These are phyloP conservation scores for Stentor coeruleus DNA, from an alignment of 73 alveolate species.

Conservation along the genomic window DNA sequence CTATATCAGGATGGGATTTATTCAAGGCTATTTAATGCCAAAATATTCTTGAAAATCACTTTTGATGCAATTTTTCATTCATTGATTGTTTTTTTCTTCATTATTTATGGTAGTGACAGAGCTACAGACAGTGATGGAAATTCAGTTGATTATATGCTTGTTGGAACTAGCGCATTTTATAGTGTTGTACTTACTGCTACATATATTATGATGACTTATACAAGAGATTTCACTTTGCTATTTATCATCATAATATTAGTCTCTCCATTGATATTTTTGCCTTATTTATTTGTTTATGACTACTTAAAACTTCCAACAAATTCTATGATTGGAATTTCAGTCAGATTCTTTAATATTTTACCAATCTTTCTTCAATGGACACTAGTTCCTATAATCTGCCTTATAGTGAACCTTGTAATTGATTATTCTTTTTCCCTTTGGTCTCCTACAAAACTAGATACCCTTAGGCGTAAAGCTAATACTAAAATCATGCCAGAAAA, in stretches of 20 bases:
- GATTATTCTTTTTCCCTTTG: background rate
- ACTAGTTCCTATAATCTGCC: background rate
- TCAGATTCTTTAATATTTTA: background rate
- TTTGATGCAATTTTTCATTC: slow-evolving; percentile 2
- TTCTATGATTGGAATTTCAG: background rate
- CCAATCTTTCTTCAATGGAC: background rate
- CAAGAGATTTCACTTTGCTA: background rate
- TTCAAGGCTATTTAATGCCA: background rate
- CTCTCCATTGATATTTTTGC: background rate
- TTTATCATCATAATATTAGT: background rate
- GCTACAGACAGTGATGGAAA: background rate
- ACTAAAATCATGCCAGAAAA: background rate
- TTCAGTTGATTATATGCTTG: background rate
- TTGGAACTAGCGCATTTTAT: background rate
- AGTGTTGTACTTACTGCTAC: background rate
- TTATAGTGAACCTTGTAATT: background rate
- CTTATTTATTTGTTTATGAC: background rate
- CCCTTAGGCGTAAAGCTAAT: background rate
- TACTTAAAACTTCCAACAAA: background rate
- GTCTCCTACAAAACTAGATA: slow-evolving; percentile 3
- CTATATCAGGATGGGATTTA: slow-evolving; percentile 24
- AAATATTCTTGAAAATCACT: background rate
- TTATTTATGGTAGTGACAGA: background rate
- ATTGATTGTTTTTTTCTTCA: slow-evolving; percentile 14
- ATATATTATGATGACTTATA: background rate